Base-by-base conservation (phyloP, 495 filamentous ascomycete species). In the Alectoria sarmentosa region DNA sequence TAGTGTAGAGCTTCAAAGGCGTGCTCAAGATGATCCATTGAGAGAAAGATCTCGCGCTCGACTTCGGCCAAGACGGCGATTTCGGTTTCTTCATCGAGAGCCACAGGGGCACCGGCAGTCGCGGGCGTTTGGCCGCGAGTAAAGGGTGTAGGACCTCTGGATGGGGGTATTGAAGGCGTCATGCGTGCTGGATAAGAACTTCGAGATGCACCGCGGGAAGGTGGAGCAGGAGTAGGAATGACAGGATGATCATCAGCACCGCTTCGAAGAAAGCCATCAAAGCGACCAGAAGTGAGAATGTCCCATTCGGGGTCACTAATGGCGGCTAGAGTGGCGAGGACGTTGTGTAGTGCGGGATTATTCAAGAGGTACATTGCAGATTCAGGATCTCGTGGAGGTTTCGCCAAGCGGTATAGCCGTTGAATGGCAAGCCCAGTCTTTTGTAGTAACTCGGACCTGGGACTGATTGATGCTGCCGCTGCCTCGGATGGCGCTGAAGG, bases 181-280 rank as follows among this genome's bases (percentile, higher is more conserved):
- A 44, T 30, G 60, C 52, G 17, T 65, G 83, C 84, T 26, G 82
- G 28, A 15, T 55, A 34, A 36, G 52, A 76, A 34, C 81, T 78
- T 15, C 83, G 79, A 23, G 85, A 87, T 23, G 68, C 60, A 62
- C 73, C 68, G 38, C 78, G 76, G n/a, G 75, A 76, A 36, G 78
- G 63, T 36, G 74, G 73, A 11, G 32, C 63, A 37, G 74, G 73
- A 8, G 32, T 61, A 36, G 68, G 72, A 3, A 70, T 70, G 28
- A 72, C 65, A 52, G 80, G 69, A 19, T 78, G 67, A 63, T 83
- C 83, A 69, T 96, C 92, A 39, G 89, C 90, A n/a, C 92, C 92
- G 52, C 90, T 92, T 84, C 92, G 94, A 26, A 98, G 83, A 77
- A 98, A 98, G 7, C 93, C 93, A 72, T 98, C 94, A 71, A 99